These are phyloP conservation scores for Hypoxylon intermedium DNA, from an alignment of 495 filamentous ascomycete species.

Conservation along the genomic window DNA sequence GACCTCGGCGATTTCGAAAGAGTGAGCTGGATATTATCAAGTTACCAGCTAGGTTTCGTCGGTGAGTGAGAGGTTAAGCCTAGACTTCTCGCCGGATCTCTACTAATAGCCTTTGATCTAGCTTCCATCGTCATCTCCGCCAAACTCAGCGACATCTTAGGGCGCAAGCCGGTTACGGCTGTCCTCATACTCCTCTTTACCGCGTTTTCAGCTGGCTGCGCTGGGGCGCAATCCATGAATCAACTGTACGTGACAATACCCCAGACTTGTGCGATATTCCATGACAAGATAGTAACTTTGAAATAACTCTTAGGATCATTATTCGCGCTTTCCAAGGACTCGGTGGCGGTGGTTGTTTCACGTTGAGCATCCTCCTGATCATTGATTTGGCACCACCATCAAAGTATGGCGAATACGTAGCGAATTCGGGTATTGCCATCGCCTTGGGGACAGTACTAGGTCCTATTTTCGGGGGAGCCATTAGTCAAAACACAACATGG, in stretches of 20 bases:
- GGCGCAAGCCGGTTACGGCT: conserved; percentile 40
- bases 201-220: conserved; percentile 29
- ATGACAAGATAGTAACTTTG: neutral
- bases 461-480: neutral
- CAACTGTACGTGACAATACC: too few species aligned
- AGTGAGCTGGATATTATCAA: neutral
- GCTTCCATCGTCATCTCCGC: conserved; percentile 45
- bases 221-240: neutral
- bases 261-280: neutral
- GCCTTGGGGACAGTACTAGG: neutral
- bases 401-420: neutral
- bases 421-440: neutral
- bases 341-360: neutral
- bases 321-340: conserved; percentile 2
- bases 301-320: neutral
- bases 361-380: neutral
- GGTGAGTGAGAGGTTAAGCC: too few species aligned
- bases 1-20: neutral
- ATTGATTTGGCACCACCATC: neutral
- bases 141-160: conserved; percentile 52
- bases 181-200: conserved; percentile 48
- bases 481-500: neutral
- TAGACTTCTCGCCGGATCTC: too few species aligned
- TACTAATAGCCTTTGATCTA: neutral
- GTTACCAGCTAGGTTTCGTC: neutral